Evolutionary conservation across 2,329 filamentous ascomycete species (phyloP).

Genomic region (Fusarium sp.): DNA sequence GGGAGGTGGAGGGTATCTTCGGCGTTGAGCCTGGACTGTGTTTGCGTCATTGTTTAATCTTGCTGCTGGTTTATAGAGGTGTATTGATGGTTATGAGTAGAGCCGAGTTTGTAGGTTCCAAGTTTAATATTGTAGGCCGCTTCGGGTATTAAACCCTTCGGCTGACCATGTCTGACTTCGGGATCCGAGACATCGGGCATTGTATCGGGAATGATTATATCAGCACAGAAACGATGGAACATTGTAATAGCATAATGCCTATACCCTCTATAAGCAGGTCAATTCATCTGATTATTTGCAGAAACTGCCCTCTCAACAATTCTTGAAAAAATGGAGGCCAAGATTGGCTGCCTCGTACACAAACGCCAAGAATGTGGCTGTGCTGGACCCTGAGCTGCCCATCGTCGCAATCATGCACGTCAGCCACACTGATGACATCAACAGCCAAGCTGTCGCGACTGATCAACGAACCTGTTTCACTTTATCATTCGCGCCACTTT

Average conservation of each 20-base stretch:
- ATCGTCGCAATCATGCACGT: conserved; percentile 21
- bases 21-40: conserved; percentile 12
- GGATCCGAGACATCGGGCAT: conserved; percentile 17
- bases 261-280: neutral
- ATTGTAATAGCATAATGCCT: neutral
- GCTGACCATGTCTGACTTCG: conserved; percentile 11
- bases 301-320: conserved; percentile 5
- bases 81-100: neutral
- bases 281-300: neutral
- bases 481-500: conserved; percentile 26
- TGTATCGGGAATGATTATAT: neutral
- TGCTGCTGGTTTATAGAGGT: neutral
- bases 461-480: conserved; percentile 35
- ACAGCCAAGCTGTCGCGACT: conserved; percentile 25
- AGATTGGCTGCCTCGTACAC: conserved; percentile 7
- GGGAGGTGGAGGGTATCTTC: conserved; percentile 56
- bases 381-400: conserved; percentile 24
- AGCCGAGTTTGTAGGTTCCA: conserved; percentile 3
- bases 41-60: conserved; percentile 32
- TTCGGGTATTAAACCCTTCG: conserved; percentile 28
- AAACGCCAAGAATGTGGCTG: conserved; percentile 28
- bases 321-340: neutral
- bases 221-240: neutral
- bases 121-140: conserved; percentile 1
- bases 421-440: conserved; percentile 45